phyloP scores from a whole-genome alignment of 2,329 filamentous ascomycete genomes.

The Aspergillus brasiliensis region DNA sequence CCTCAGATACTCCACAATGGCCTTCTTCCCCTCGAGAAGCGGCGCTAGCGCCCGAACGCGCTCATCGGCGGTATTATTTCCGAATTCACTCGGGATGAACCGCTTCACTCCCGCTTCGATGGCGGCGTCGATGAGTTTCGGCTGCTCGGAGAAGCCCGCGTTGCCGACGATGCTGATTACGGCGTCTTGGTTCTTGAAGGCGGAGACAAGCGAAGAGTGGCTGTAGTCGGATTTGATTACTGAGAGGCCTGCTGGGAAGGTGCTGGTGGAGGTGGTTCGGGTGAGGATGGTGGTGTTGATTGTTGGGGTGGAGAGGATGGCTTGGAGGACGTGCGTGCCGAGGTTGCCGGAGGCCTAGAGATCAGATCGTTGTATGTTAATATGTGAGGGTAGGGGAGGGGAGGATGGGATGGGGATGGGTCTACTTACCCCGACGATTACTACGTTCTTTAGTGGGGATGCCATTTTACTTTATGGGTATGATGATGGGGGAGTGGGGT shows the following conservation, averaged over 20 bases:
- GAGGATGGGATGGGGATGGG: too few relatives aligned
- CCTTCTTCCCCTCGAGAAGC: neutral
- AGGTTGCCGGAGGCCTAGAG: too few relatives aligned
- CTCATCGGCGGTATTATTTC: neutral
- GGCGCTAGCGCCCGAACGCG: neutral
- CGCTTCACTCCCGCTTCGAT: neutral
- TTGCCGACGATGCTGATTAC: neutral
- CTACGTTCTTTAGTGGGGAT: too few relatives aligned
- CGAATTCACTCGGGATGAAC: neutral
- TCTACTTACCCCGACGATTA: too few relatives aligned
- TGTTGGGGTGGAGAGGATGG: too few relatives aligned
- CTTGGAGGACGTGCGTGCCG: too few relatives aligned
- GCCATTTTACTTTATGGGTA: too few relatives aligned
- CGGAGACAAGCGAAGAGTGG: neutral
- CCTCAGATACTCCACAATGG: neutral
- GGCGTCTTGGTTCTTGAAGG: neutral
- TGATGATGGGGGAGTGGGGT: too few relatives aligned
- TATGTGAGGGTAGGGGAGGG: too few relatives aligned
- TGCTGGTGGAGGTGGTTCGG: neutral
- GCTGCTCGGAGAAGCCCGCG: neutral
- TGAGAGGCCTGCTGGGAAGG: neutral
- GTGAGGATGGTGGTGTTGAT: neutral
- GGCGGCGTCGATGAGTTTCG: neutral
- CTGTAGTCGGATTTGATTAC: neutral
- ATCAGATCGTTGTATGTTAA: too few relatives aligned